A percentile compares a stretch with the other conserved stretches of the same genome.
These are phyloP conservation scores for Themeda triandra DNA, from an alignment of 176 grass and related monocot genomes.

Conservation along the genomic window DNA sequence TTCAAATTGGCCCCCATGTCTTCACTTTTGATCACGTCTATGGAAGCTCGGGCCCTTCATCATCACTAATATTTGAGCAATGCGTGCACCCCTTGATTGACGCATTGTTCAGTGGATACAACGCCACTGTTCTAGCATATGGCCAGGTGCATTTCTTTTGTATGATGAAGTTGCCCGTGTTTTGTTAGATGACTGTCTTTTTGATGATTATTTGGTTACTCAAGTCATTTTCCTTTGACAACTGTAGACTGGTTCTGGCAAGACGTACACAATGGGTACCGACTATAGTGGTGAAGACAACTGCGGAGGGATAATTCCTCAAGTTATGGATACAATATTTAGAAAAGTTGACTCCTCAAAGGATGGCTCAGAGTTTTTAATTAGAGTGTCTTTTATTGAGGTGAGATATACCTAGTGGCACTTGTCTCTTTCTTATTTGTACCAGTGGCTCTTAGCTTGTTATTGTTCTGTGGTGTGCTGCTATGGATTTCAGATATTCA, in stretches of 20 bases:
- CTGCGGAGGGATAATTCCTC: constrained; percentile 81
- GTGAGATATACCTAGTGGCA: constrained; percentile 25
- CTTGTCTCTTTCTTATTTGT: not conserved
- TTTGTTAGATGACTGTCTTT: constrained; percentile 9
- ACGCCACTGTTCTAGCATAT: constrained; percentile 93
- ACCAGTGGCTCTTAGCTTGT: constrained; percentile 1
- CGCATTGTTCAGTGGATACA: constrained; percentile 79
- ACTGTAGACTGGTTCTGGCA: constrained; percentile 86
- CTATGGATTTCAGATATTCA: constrained; percentile 77
- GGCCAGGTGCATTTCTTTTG: constrained; percentile 64
- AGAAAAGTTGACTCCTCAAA: constrained; percentile 62
- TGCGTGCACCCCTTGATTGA: constrained; percentile 73
- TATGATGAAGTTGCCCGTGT: constrained; percentile 1
- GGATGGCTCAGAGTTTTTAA: constrained; percentile 59
- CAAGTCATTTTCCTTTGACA: constrained; percentile 24
- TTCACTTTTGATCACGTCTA: constrained; percentile 92
- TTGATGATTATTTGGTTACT: constrained; percentile 13
- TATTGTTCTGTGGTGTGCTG: constrained; percentile 3
- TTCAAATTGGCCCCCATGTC: constrained; percentile 73
- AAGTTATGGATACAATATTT: constrained; percentile 96
- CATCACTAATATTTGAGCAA: constrained; percentile 63
- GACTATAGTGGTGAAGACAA: constrained; percentile 64
- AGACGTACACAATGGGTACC: constrained; percentile 99
- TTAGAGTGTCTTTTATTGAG: constrained; percentile 99
- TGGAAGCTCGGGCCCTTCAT: constrained; percentile 52